phyloP scores from a whole-genome alignment of 2,329 filamentous ascomycete genomes.

The Trichoderma oligosporum region DNA sequence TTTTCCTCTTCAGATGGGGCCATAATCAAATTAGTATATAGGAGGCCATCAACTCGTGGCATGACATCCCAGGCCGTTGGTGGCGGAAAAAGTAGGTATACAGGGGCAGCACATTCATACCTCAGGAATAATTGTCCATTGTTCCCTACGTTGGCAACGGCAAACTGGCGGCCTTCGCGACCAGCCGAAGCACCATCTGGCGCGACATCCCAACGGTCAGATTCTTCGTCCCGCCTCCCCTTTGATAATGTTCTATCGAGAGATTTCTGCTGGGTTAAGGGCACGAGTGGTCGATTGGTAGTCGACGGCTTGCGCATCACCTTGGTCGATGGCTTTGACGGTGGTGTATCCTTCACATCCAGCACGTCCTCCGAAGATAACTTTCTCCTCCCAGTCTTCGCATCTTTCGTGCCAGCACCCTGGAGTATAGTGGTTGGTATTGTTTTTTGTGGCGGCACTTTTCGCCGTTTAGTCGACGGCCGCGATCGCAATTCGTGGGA shows the following conservation, averaged over 20 bases:
- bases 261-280: slow-evolving; percentile 45
- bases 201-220: slow-evolving; percentile 53
- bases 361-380: not conserved
- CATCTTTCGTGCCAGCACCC: slow-evolving; percentile 7
- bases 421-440: not conserved
- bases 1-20: not conserved
- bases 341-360: slow-evolving; percentile 18
- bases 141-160: slow-evolving; percentile 76
- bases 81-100: no score
- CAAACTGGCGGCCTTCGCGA: slow-evolving; percentile 68
- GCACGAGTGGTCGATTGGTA: slow-evolving; percentile 39
- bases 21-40: no score
- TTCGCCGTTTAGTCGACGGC: slow-evolving; percentile 16
- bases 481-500: slow-evolving; percentile 15
- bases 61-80: no score
- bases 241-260: slow-evolving; percentile 37
- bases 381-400: slow-evolving; percentile 6
- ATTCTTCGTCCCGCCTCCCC: slow-evolving; percentile 51
- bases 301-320: slow-evolving; percentile 22
- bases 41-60: no score
- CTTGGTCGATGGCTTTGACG: slow-evolving; percentile 16
- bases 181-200: slow-evolving; percentile 59
- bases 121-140: slow-evolving; percentile 79
- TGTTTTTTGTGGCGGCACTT: slow-evolving; percentile 2
- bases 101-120: slow-evolving; percentile 50